Conservation (phyloP, 2,329 filamentous ascomycete species). For the Microdochium trichocladiopsis region DNA sequence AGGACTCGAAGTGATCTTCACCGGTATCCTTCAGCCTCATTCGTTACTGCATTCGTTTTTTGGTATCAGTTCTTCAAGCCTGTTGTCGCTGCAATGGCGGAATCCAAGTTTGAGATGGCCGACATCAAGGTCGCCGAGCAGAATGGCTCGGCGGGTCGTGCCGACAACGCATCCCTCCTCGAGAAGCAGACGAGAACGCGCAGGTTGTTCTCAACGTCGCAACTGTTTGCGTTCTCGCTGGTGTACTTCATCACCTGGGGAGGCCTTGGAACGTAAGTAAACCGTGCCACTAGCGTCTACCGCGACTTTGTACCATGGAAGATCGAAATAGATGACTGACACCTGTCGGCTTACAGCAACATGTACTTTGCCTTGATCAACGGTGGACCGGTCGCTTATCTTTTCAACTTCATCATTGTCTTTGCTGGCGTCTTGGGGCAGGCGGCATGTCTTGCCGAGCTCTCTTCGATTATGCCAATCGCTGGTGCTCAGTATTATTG, state of each 20-base stretch:
- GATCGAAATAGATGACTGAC: not conserved
- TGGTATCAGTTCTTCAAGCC: too few relatives aligned
- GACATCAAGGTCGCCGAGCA: not conserved
- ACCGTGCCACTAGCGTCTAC: too few relatives aligned
- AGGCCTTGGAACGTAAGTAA: slow-evolving; percentile 3
- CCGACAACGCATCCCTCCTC: not conserved
- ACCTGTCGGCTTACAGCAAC: not conserved
- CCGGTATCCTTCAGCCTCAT: too few relatives aligned
- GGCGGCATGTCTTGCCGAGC: slow-evolving; percentile 4
- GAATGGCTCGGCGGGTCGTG: not conserved
- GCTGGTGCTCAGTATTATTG: slow-evolving; percentile 7
- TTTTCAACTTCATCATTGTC: slow-evolving; percentile 5
- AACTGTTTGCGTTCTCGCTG: slow-evolving; percentile 6
- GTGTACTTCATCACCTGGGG: slow-evolving; percentile 6
- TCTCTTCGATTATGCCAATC: slow-evolving; percentile 5
- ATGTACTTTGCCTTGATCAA: slow-evolving; percentile 7
- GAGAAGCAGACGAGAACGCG: slow-evolving; percentile 3
- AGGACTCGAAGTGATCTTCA: too few relatives aligned
- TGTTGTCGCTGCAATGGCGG: too few relatives aligned
- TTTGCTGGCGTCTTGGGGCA: slow-evolving; percentile 2
- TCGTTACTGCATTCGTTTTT: too few relatives aligned
- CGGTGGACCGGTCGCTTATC: slow-evolving; percentile 4
- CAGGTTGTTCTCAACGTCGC: slow-evolving; percentile 3
- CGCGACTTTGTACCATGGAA: not conserved
- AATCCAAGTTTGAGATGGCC: not conserved